These are phyloP conservation scores for Fragaria ananassa DNA, from an alignment of 306 rosid species.

Conservation along the genomic window DNA sequence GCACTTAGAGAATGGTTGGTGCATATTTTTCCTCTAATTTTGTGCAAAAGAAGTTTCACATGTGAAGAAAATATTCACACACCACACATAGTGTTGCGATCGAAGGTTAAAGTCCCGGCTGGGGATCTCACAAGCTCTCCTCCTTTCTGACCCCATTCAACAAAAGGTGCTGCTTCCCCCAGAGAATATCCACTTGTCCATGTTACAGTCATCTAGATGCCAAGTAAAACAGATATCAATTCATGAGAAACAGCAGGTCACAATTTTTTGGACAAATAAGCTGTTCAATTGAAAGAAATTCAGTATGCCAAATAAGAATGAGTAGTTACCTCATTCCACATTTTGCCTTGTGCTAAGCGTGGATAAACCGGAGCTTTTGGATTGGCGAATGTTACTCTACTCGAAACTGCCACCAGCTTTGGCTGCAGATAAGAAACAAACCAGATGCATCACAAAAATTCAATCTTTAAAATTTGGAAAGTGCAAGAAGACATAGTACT, in stretches of 20 bases:
- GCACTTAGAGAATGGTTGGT: background rate
- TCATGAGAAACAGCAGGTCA: background rate
- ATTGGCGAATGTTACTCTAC: conserved; percentile 55
- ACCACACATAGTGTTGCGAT: conserved; percentile 86
- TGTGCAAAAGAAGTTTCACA: background rate
- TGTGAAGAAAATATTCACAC: conserved; percentile 28
- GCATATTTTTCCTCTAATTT: background rate
- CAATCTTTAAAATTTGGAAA: background rate
- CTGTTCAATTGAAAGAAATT: conserved; percentile 17
- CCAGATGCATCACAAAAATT: background rate
- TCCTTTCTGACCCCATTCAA: conserved; percentile 77
- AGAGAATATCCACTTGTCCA: conserved; percentile 96
- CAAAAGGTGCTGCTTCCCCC: conserved; percentile 71
- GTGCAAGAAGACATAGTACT: background rate
- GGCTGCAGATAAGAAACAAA: conserved; percentile 44
- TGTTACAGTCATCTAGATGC: conserved; percentile 73
- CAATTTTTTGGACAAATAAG: background rate
- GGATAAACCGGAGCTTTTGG: conserved; percentile 93
- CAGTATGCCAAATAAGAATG: conserved; percentile 13
- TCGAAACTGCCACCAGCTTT: conserved; percentile 68
- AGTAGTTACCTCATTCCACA: conserved; percentile 77
- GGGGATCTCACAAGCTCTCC: conserved; percentile 48
- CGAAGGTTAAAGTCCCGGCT: conserved; percentile 78
- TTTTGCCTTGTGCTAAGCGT: conserved; percentile 86
- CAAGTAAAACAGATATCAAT: conserved; percentile 14